phyloP scores from a whole-genome alignment of 1,139 yeast genomes.

The Yamadazyma blattariae region DNA sequence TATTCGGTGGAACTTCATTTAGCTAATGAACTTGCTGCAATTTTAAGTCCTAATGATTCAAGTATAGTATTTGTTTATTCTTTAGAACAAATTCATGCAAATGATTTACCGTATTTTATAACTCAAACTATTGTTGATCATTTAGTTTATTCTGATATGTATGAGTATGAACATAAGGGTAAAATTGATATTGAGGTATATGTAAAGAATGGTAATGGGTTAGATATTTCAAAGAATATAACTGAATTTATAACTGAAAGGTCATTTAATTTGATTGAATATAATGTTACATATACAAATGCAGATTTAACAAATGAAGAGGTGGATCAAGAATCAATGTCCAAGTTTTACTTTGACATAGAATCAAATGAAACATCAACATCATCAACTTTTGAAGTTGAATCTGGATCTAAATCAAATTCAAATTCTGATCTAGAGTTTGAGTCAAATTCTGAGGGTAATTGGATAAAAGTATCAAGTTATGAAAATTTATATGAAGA shows the following conservation, averaged over 20 bases:
- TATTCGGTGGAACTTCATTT: conserved; percentile 28
- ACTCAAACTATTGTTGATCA: conserved; percentile 35
- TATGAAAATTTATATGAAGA: conserved; percentile 2
- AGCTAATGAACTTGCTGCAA: conserved; percentile 30
- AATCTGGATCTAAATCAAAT: too few species aligned
- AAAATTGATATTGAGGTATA: conserved; percentile 1
- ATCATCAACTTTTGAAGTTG: too few species aligned
- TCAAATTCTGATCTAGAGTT: too few species aligned
- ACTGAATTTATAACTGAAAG: conserved; percentile 1
- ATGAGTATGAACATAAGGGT: neutral
- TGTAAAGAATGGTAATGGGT: neutral
- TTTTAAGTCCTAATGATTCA: conserved; percentile 35
- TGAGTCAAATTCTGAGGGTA: neutral
- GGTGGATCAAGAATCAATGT: neutral
- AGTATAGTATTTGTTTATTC: conserved; percentile 37
- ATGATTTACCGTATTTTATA: conserved; percentile 40
- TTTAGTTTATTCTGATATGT: conserved; percentile 18
- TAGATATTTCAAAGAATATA: conserved; percentile 1
- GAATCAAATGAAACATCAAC: neutral
- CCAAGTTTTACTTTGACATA: neutral
- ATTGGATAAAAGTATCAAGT: neutral
- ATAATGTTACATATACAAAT: conserved; percentile 1
- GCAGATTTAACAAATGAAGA: neutral
- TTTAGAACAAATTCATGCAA: conserved; percentile 29
- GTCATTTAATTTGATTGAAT: conserved; percentile 4